Percentiles rank a stretch among this genome's conserved stretches.
These are phyloP conservation scores for Tilletia walkeri DNA, from an alignment of 1,284 basidiomycete genomes.

Conservation along the genomic window DNA sequence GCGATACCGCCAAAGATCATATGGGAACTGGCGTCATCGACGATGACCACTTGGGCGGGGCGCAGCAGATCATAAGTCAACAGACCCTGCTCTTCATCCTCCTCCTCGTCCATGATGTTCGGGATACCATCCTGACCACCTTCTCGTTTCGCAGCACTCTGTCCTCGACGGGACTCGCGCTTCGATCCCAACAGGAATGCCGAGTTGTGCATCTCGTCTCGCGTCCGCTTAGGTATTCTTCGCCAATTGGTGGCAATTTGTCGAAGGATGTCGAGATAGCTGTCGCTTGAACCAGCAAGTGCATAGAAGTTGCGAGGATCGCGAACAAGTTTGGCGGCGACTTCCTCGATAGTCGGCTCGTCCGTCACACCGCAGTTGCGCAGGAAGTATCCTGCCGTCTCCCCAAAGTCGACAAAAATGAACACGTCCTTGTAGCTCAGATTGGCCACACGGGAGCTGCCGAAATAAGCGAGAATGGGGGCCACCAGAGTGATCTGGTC, in stretches of 20 bases:
- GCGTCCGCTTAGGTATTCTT: slow-evolving; percentile 60
- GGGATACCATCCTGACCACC: background rate
- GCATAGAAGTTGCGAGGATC: slow-evolving; percentile 69
- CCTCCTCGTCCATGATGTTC: slow-evolving; percentile 32
- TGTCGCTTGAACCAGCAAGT: slow-evolving; percentile 66
- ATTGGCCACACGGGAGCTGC: slow-evolving; percentile 29
- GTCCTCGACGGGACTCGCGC: slow-evolving; percentile 45
- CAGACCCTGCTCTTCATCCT: slow-evolving; percentile 39
- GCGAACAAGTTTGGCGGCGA: slow-evolving; percentile 53
- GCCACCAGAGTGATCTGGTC: slow-evolving; percentile 33
- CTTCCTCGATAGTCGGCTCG: slow-evolving; percentile 81
- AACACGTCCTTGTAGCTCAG: slow-evolving; percentile 61
- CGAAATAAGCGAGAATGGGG: slow-evolving; percentile 64
- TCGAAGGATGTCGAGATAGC: slow-evolving; percentile 72
- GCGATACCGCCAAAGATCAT: slow-evolving; percentile 52
- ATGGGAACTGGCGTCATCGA: slow-evolving; percentile 54
- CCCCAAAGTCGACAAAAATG: slow-evolving; percentile 84
- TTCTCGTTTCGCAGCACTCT: background rate
- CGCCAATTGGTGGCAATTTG: slow-evolving; percentile 76
- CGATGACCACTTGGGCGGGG: slow-evolving; percentile 52
- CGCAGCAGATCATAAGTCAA: slow-evolving; percentile 51
- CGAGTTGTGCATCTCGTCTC: slow-evolving; percentile 68
- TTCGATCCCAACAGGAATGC: slow-evolving; percentile 73
- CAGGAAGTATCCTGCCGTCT: slow-evolving; percentile 74
- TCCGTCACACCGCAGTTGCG: slow-evolving; percentile 80